These are phyloP conservation scores for Plasmodium falciparum DNA, from an alignment of 169 alveolate species.

Conservation along the genomic window DNA sequence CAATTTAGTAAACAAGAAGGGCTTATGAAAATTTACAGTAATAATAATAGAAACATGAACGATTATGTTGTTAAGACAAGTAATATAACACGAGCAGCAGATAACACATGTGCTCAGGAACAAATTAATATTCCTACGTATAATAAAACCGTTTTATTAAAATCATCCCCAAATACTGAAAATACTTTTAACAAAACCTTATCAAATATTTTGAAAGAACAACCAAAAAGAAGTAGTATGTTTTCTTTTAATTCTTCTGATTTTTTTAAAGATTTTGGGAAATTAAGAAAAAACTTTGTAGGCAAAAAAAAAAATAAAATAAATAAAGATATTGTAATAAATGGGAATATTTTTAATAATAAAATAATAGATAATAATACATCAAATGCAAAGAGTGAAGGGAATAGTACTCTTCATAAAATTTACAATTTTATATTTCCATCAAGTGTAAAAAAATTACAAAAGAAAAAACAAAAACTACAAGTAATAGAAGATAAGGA, in stretches of 20 bases:
- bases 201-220: conserved; percentile 33
- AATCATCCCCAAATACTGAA: neutral
- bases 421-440: conserved; percentile 63
- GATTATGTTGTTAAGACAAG: neutral
- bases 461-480: conserved; percentile 7
- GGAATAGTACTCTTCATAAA: conserved; percentile 29
- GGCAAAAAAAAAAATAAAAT: conserved; percentile 4
- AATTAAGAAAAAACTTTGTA: conserved; percentile 23
- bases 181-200: conserved; percentile 7
- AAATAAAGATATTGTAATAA: neutral
- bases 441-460: conserved; percentile 21
- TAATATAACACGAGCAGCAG: conserved; percentile 2
- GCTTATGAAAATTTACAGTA: conserved; percentile 17
- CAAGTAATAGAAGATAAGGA: neutral
- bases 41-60: conserved; percentile 15
- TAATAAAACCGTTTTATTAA: conserved; percentile 14
- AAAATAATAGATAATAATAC: neutral
- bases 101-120: neutral
- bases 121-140: conserved; percentile 8
- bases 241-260: conserved; percentile 41
- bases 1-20: neutral
- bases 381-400: conserved; percentile 36
- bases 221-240: conserved; percentile 14
- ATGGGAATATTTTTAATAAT: conserved; percentile 6
- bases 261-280: conserved; percentile 13